A percentile compares a stretch with the other conserved stretches of the same genome.
Evolutionary conservation across 2,329 filamentous ascomycete species (phyloP).

Genomic region (Neophaeococcomyces mojaviensis): DNA sequence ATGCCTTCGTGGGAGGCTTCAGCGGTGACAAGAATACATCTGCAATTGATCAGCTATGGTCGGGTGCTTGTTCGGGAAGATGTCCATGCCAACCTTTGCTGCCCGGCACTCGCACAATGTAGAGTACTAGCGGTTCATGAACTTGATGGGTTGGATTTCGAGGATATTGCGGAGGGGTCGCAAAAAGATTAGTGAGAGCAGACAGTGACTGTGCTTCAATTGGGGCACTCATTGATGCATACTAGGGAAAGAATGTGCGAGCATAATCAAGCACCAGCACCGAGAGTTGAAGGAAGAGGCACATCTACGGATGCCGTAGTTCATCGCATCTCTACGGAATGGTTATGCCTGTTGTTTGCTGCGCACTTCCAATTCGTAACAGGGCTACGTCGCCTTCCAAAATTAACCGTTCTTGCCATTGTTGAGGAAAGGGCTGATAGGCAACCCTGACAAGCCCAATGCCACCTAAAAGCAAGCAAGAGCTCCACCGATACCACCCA

Average conservation of each 20-base stretch:
- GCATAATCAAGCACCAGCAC: too few relatives aligned
- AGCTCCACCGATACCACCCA: too few relatives aligned
- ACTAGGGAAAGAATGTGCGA: not conserved
- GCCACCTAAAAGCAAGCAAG: too few relatives aligned
- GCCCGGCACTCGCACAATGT: slow-evolving; percentile 88
- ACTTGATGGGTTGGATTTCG: slow-evolving; percentile 63
- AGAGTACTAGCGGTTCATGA: slow-evolving; percentile 69
- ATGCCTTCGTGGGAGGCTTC: slow-evolving; percentile 73
- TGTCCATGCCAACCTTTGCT: slow-evolving; percentile 59
- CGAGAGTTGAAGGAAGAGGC: too few relatives aligned
- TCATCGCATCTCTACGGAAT: too few relatives aligned
- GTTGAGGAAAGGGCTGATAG: too few relatives aligned
- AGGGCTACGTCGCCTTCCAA: too few relatives aligned
- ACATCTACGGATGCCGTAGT: too few relatives aligned
- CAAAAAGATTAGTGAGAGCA: slow-evolving; percentile 69
- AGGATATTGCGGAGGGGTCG: slow-evolving; percentile 80
- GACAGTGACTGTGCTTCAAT: slow-evolving; percentile 80
- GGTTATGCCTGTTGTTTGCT: too few relatives aligned
- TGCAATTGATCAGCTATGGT: slow-evolving; percentile 29
- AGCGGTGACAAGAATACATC: slow-evolving; percentile 88
- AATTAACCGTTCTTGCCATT: too few relatives aligned
- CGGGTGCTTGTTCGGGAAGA: slow-evolving; percentile 2
- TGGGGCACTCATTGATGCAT: slow-evolving; percentile 17
- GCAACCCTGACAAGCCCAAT: too few relatives aligned
- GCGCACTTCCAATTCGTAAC: too few relatives aligned